These are phyloP conservation scores for Phytophthora agathidicida DNA, from an alignment of 352 stramenopile species.

Conservation along the genomic window DNA sequence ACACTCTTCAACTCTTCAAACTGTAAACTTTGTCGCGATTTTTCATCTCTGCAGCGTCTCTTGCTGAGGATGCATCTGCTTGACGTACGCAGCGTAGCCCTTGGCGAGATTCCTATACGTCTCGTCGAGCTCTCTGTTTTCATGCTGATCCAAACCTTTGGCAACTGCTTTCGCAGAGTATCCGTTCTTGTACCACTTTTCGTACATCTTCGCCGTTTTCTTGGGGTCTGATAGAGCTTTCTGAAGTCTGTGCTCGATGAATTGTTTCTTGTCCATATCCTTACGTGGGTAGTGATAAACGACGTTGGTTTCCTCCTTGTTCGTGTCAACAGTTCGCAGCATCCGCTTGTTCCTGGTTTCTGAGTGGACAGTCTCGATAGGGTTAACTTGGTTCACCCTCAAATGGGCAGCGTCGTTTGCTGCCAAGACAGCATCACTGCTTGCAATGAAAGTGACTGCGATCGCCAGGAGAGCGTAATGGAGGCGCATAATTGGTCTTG, in stretches of 20 bases:
- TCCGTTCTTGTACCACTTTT: constrained; percentile 24
- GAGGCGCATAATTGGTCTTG: constrained; percentile 6
- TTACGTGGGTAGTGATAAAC: background rate
- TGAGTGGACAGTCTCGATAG: background rate
- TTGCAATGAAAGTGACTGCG: constrained; percentile 2
- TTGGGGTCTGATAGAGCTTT: constrained; percentile 9
- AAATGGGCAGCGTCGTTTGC: background rate
- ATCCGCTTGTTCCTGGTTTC: constrained; percentile 5
- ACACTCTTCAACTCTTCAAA: background rate
- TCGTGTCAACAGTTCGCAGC: constrained; percentile 7
- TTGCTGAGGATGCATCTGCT: constrained; percentile 7
- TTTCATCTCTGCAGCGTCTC: background rate
- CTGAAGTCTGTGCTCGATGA: constrained; percentile 14
- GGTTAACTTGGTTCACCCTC: background rate
- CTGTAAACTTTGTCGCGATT: background rate
- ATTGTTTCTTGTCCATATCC: background rate
- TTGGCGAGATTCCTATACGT: constrained; percentile 13
- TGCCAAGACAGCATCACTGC: background rate
- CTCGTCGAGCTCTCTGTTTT: constrained; percentile 16
- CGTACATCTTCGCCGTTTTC: constrained; percentile 21
- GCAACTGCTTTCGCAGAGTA: constrained; percentile 15
- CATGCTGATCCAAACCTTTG: background rate
- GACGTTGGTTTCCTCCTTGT: background rate
- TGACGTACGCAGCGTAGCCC: constrained; percentile 15
- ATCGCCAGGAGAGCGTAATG: constrained; percentile 8